Percentiles rank a stretch among this genome's conserved stretches.
Conservation (phyloP, 2,329 filamentous ascomycete species). For the Fusarium compactum region DNA sequence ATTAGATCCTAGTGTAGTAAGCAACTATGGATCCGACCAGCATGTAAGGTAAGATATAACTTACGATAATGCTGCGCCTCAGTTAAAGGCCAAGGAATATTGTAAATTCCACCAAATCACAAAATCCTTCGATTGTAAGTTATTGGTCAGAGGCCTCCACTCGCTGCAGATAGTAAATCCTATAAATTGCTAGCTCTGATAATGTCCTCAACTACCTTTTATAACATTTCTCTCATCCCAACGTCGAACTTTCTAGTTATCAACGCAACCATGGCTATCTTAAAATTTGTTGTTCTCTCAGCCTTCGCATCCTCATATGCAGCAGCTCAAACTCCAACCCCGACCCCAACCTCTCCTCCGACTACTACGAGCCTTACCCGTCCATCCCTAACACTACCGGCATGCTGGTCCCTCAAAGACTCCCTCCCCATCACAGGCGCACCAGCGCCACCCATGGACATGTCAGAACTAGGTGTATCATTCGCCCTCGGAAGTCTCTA, state of each 20-base stretch:
- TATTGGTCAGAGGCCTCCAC: not conserved
- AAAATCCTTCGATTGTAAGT: not conserved
- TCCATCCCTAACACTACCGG: not conserved
- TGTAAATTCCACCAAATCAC: not conserved
- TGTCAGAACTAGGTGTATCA: conserved; percentile 2
- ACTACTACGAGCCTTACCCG: not conserved
- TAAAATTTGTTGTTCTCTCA: not conserved
- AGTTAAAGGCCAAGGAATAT: not conserved
- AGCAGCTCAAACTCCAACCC: not conserved
- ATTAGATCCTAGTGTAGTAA: not conserved
- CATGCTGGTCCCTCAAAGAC: not conserved
- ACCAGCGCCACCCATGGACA: not conserved
- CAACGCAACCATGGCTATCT: not conserved
- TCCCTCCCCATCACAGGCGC: not conserved
- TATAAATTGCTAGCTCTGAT: not conserved
- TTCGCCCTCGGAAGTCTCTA: conserved; percentile 13
- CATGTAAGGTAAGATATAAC: not conserved
- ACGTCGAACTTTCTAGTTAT: not conserved
- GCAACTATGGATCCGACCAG: not conserved
- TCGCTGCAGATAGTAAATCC: not conserved
- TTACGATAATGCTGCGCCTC: not conserved
- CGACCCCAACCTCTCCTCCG: not conserved
- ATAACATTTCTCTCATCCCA: not conserved
- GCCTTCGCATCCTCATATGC: not conserved
- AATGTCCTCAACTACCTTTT: not conserved